A percentile compares a stretch with the other conserved stretches of the same genome.
phyloP scores from a whole-genome alignment of 2,329 filamentous ascomycete genomes.

The Tolypocladium nubicola region DNA sequence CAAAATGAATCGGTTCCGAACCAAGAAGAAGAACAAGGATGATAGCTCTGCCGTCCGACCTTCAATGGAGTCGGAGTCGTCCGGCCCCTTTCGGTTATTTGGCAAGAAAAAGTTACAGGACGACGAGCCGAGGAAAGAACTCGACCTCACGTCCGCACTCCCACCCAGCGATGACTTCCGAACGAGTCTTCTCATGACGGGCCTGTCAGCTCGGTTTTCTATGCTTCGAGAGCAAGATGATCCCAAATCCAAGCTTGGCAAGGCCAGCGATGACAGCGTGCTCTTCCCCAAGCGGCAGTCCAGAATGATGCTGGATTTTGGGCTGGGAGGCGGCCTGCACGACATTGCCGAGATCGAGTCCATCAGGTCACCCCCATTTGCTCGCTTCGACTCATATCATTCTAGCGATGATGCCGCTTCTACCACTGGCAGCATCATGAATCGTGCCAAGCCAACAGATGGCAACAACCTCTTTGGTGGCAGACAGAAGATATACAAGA shows the following conservation, averaged over 20 bases:
- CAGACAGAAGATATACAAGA: slow-evolving; percentile 89
- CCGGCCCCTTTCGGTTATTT: slow-evolving; percentile 43
- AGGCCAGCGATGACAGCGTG: slow-evolving; percentile 92
- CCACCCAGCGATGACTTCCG: slow-evolving; percentile 84
- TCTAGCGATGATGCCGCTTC: slow-evolving; percentile 64
- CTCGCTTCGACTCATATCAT: slow-evolving; percentile 54
- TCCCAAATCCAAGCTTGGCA: slow-evolving; percentile 77
- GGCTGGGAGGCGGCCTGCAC: slow-evolving; percentile 46
- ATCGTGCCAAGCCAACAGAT: slow-evolving; percentile 68
- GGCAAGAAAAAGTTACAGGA: slow-evolving; percentile 44
- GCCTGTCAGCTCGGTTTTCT: slow-evolving; percentile 87
- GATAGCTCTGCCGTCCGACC: slow-evolving; percentile 33
- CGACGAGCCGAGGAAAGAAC: slow-evolving; percentile 49
- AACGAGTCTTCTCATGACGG: slow-evolving; percentile 92
- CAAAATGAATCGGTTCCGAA: slow-evolving; percentile 63
- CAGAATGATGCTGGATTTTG: slow-evolving; percentile 61
- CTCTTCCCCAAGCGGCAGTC: slow-evolving; percentile 75
- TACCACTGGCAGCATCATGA: slow-evolving; percentile 65
- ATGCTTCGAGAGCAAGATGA: slow-evolving; percentile 95
- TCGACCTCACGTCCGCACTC: slow-evolving; percentile 65
- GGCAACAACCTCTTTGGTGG: slow-evolving; percentile 93
- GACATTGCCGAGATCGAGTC: slow-evolving; percentile 92
- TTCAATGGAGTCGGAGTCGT: slow-evolving; percentile 44
- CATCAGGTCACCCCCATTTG: slow-evolving; percentile 50
- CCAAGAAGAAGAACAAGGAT: slow-evolving; percentile 60